Percentiles rank a stretch among this genome's conserved stretches.
These are phyloP conservation scores for Amoeboaphelidium protococcarum DNA, from an alignment of 371 early-diverging fungal species.

Conservation along the genomic window DNA sequence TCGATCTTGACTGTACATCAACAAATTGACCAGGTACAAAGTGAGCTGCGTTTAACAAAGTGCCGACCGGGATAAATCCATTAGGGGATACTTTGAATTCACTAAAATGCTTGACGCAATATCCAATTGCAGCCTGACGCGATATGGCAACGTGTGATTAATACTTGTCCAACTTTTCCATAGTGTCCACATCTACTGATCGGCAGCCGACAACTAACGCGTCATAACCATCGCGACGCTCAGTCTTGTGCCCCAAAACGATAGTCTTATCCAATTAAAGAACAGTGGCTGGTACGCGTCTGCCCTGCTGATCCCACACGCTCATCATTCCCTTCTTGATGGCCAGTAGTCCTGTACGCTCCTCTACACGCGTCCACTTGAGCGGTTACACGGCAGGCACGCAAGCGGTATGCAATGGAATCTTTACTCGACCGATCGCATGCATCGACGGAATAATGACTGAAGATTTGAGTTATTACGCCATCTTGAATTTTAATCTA, in stretches of 20 bases:
- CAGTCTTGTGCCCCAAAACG: not conserved
- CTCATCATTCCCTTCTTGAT: slow-evolving; percentile 79
- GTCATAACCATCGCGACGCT: not conserved
- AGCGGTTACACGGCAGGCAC: no score
- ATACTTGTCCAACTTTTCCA: not conserved
- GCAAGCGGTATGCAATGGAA: no score
- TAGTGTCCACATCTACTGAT: not conserved
- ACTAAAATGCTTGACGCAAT: slow-evolving; percentile 10
- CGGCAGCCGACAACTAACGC: not conserved
- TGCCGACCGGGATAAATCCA: slow-evolving; percentile 54
- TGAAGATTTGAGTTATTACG: no score
- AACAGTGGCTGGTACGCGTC: slow-evolving; percentile 68
- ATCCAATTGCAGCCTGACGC: not conserved
- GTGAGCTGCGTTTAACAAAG: slow-evolving; percentile 40
- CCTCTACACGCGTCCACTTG: not conserved
- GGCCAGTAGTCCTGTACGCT: slow-evolving; percentile 44
- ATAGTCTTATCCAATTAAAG: slow-evolving; percentile 1
- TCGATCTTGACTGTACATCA: slow-evolving; percentile 58
- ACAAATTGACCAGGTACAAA: slow-evolving; percentile 84
- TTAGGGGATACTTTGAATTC: slow-evolving; percentile 66
- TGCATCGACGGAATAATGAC: no score
- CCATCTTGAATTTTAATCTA: no score
- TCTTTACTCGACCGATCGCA: no score
- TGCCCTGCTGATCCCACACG: slow-evolving; percentile 78
- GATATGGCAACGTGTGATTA: not conserved